Conservation (phyloP, 768 basidiomycete genomes). For the Amylocystis lapponica region DNA sequence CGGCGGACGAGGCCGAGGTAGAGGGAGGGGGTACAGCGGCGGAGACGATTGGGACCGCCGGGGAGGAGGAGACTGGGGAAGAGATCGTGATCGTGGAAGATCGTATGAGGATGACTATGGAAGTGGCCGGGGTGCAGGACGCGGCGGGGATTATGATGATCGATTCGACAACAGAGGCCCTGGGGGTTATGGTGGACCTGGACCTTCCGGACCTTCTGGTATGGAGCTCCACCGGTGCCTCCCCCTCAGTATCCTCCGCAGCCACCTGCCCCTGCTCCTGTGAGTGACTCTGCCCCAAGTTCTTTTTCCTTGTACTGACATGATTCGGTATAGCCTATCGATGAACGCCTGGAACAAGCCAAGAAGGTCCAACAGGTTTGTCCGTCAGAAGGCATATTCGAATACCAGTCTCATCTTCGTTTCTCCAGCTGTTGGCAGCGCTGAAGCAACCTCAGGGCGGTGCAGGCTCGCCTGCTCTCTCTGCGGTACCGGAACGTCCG, state of each 20-base stretch:
- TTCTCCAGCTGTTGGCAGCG: slow-evolving; percentile 58
- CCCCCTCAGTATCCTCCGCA: slow-evolving; percentile 24
- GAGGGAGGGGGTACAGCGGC: slow-evolving; percentile 18
- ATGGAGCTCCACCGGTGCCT: slow-evolving; percentile 35
- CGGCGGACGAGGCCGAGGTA: slow-evolving; percentile 33
- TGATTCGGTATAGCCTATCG: slow-evolving; percentile 36
- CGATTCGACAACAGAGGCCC: slow-evolving; percentile 21
- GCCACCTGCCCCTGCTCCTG: slow-evolving; percentile 28
- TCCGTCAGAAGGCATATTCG: slow-evolving; percentile 8
- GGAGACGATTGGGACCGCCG: slow-evolving; percentile 46
- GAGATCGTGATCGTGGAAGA: slow-evolving; percentile 18
- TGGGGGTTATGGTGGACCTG: slow-evolving; percentile 16
- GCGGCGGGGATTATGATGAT: slow-evolving; percentile 19
- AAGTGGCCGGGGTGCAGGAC: slow-evolving; percentile 15
- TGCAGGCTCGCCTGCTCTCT: slow-evolving; percentile 23
- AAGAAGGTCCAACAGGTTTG: slow-evolving; percentile 79
- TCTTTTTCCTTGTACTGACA: not conserved
- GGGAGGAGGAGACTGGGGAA: slow-evolving; percentile 26
- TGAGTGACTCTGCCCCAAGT: slow-evolving; percentile 15
- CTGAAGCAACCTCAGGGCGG: slow-evolving; percentile 62
- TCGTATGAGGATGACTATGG: slow-evolving; percentile 19
- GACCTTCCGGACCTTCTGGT: slow-evolving; percentile 13
- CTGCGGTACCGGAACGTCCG: slow-evolving; percentile 30
- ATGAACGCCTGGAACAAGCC: slow-evolving; percentile 86
- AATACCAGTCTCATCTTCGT: slow-evolving; percentile 1